Conservation (phyloP, 768 basidiomycete genomes). For the Russula brevipes region DNA sequence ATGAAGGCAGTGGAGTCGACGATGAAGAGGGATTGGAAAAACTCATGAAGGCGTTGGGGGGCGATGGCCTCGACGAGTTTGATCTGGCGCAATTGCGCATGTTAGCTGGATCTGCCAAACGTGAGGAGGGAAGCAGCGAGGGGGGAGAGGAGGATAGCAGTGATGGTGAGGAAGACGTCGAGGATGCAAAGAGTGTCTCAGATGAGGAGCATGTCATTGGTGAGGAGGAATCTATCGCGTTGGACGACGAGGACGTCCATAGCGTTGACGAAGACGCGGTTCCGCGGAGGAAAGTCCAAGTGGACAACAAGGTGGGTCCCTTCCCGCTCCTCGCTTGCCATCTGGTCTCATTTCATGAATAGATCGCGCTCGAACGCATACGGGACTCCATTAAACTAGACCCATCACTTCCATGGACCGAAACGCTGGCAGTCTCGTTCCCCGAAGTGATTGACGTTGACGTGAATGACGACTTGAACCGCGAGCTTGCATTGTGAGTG, state of each 20-base stretch:
- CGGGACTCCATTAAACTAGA: slow-evolving; percentile 73
- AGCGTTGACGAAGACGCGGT: slow-evolving; percentile 74
- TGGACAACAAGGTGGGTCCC: slow-evolving; percentile 68
- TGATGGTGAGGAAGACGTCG: slow-evolving; percentile 37
- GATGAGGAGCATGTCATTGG: slow-evolving; percentile 32
- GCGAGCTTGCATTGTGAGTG: slow-evolving; percentile 92
- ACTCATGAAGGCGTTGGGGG: slow-evolving; percentile 53
- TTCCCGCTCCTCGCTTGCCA: not conserved
- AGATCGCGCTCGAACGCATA: slow-evolving; percentile 79
- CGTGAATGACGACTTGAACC: slow-evolving; percentile 83
- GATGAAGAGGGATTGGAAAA: slow-evolving; percentile 55
- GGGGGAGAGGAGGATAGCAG: slow-evolving; percentile 35
- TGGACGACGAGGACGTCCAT: slow-evolving; percentile 63
- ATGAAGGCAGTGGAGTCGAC: slow-evolving; percentile 43
- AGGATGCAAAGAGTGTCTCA: slow-evolving; percentile 27
- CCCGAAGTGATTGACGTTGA: slow-evolving; percentile 71
- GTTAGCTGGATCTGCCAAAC: slow-evolving; percentile 33
- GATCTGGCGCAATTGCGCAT: slow-evolving; percentile 50
- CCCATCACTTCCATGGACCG: slow-evolving; percentile 74
- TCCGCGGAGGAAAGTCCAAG: slow-evolving; percentile 75
- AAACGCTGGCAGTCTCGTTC: slow-evolving; percentile 68
- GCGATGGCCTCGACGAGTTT: slow-evolving; percentile 62
- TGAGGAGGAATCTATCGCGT: slow-evolving; percentile 37
- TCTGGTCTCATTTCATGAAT: slow-evolving; percentile 1
- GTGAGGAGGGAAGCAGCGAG: slow-evolving; percentile 17